Evolutionary conservation across 805 yeast genomes (phyloP), one percentile per base, ranked within the genome.

Genomic region (Scheffersomyces amazonensis): DNA sequence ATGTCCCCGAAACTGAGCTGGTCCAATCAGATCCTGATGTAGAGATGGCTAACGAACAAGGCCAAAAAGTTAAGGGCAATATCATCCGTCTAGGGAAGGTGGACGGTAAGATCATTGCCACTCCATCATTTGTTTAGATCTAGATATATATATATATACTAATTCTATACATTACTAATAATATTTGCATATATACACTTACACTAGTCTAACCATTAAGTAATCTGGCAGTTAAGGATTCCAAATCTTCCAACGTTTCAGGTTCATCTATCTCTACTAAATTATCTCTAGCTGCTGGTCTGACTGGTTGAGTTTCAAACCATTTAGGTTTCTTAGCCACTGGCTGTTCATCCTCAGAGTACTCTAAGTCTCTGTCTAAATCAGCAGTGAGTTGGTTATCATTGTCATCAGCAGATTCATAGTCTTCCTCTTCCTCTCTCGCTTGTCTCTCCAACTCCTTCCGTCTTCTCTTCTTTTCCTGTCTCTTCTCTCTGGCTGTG

Each of bases 191-290:
- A n/a, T n/a, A n/a, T n/a, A n/a, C n/a, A n/a, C n/a, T 32, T 36
- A 21, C 11, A 16, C 15, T 35, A 34, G 9, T 8, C 16, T 31
- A 40, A 12, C 34, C 40, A 18, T 44, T 53, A 27, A 75, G 56
- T 54, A 77, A 70, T 48, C 67, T 66, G 32, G 71, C 75, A 2
- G 96, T 82, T 66, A 87, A 76, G 35, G 95, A 89, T 70, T 93
- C 99, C 62, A 93, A 75, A 56, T 93, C 99, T 60, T 88, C 96
- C 58, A 93, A 70, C 13, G 96, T 85, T 53, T 87, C 85, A 12
- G 97, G 97, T 52, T 81, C 87, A 50, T 87, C 95, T 32, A 87
- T 71, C 64, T 90, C 96, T 43, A 86, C 67, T 33, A 84, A 65
- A 8, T 57, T 57, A 30, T 56, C 60, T 16, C 57, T 50, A 8